These are phyloP conservation scores for Aspergillus novofumigatus DNA, from an alignment of 2,329 filamentous ascomycete species.

Conservation along the genomic window DNA sequence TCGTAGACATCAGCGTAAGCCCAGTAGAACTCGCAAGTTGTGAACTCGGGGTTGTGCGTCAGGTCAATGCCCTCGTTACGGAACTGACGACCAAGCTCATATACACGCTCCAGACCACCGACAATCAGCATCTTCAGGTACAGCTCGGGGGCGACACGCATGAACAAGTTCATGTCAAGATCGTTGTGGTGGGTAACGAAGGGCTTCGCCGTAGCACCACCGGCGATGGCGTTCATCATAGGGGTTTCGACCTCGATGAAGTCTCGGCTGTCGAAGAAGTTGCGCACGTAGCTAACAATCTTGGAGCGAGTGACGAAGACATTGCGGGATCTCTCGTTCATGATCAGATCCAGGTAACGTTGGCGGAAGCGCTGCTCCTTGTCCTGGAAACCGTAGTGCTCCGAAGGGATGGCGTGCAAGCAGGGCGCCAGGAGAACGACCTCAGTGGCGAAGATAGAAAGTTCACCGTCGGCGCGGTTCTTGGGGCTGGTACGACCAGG, in stretches of 20 bases:
- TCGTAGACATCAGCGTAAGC: conserved; percentile 91
- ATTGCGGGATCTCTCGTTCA: conserved; percentile 83
- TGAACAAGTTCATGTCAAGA: conserved; percentile 86
- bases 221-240: conserved; percentile 94
- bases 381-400: conserved; percentile 94
- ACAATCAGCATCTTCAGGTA: conserved; percentile 97
- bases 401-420: conserved; percentile 77
- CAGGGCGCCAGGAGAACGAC: conserved; percentile 84
- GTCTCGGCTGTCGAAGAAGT: conserved; percentile 80
- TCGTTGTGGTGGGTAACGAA: conserved; percentile 98
- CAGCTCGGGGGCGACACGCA: conserved; percentile 91
- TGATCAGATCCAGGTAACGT: conserved; percentile 91
- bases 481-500: conserved; percentile 84
- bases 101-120: conserved; percentile 89
- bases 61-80: conserved; percentile 87
- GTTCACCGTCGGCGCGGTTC: conserved; percentile 81
- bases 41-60: conserved; percentile 98
- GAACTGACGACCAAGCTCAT: conserved; percentile 94
- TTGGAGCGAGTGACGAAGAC: conserved; percentile 81
- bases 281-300: conserved; percentile 83
- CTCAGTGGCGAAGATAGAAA: conserved; percentile 88
- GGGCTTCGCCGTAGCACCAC: conserved; percentile 90
- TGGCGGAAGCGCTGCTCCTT: conserved; percentile 90
- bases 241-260: conserved; percentile 96
- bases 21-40: conserved; percentile 95